Conservation (phyloP, 345 rosid genomes). For the Euphorbia lathyris region DNA sequence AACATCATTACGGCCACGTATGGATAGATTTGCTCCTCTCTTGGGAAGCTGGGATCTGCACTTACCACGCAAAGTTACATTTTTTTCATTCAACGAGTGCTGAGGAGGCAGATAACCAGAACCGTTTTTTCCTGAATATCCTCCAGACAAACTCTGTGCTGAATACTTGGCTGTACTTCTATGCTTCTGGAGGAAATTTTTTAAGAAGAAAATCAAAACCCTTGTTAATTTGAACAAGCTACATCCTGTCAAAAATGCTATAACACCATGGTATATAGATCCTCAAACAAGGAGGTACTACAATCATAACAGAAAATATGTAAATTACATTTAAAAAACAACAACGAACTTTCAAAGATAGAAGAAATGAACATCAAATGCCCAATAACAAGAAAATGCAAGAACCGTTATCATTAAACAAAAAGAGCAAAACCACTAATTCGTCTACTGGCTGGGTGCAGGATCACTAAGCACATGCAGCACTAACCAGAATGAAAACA, state of each 20-base stretch:
- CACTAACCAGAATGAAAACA: slow-evolving; percentile 2
- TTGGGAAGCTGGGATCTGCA: slow-evolving; percentile 25
- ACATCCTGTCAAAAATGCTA: slow-evolving; percentile 5
- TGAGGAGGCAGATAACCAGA: slow-evolving; percentile 28
- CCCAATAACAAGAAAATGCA: neutral
- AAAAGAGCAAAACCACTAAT: neutral
- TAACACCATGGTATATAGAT: neutral
- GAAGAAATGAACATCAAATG: neutral
- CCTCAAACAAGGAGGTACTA: neutral
- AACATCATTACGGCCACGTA: slow-evolving; percentile 16
- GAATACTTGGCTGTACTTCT: slow-evolving; percentile 50
- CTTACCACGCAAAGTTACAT: slow-evolving; percentile 30
- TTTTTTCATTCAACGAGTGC: slow-evolving; percentile 25
- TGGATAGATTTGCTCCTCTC: slow-evolving; percentile 18
- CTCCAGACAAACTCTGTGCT: slow-evolving; percentile 44
- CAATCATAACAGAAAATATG: neutral
- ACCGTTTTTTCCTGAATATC: slow-evolving; percentile 42
- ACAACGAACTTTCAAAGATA: slow-evolving; percentile 2
- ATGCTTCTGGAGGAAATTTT: slow-evolving; percentile 40
- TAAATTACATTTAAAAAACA: neutral
- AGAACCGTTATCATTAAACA: neutral
- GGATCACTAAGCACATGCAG: slow-evolving; percentile 1
- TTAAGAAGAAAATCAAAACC: slow-evolving; percentile 2
- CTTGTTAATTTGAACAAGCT: neutral
- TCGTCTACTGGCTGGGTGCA: neutral